Conservation (phyloP, 495 filamentous ascomycete genomes). For the Aspergillus nidulans region DNA sequence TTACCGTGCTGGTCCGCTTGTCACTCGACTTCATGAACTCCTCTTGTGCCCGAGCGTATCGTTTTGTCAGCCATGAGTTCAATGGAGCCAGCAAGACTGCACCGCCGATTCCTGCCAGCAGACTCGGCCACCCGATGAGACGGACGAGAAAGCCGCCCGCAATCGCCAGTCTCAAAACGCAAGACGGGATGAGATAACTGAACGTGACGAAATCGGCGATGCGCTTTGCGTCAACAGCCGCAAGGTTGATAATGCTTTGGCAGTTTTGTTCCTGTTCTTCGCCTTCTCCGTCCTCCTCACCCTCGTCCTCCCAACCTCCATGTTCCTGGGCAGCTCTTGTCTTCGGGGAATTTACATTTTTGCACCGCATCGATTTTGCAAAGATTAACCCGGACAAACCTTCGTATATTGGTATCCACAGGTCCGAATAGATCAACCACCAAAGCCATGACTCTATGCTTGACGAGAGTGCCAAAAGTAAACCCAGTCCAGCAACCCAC, state of each 20-base stretch:
- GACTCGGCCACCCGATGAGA: conserved; percentile 68
- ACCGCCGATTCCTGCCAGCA: conserved; percentile 63
- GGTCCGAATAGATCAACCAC: conserved; percentile 61
- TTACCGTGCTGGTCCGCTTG: conserved; percentile 70
- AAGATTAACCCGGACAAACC: conserved; percentile 72
- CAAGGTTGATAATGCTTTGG: conserved; percentile 75
- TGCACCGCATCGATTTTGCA: conserved; percentile 71
- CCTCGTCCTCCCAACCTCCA: conserved; percentile 20
- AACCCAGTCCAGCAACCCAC: conserved; percentile 63
- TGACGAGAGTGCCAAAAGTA: conserved; percentile 49
- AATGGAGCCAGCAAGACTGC: conserved; percentile 61
- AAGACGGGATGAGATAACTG: conserved; percentile 57
- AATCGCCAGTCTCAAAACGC: conserved; percentile 56
- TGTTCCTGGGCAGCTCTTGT: conserved; percentile 19
- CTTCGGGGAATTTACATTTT: conserved; percentile 61
- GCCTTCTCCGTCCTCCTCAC: conserved; percentile 42
- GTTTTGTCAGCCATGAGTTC: conserved; percentile 65
- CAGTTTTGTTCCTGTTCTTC: conserved; percentile 60
- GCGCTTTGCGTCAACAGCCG: conserved; percentile 71
- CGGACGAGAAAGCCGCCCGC: conserved; percentile 61
- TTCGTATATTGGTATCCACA: conserved; percentile 61
- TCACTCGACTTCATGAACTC: conserved; percentile 76
- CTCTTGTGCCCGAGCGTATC: conserved; percentile 62
- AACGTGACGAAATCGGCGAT: conserved; percentile 66
- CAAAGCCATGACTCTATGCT: conserved; percentile 58